These are phyloP conservation scores for Begonia fuchsioides DNA, from an alignment of 306 rosid species.

Conservation along the genomic window DNA sequence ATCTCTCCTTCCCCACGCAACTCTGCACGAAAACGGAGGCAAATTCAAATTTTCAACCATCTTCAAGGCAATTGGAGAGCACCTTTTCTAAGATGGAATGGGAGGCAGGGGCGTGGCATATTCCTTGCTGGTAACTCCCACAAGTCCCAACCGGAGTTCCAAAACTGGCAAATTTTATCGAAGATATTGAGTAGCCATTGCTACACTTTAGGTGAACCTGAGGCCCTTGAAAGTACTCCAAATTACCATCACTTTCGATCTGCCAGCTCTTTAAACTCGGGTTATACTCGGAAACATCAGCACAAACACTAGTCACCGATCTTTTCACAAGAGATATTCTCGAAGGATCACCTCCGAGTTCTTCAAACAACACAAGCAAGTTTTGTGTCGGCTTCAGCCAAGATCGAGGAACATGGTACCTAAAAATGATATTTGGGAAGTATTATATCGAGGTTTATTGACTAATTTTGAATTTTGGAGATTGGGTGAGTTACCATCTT, in stretches of 20 bases:
- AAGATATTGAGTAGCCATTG: slow-evolving; percentile 45
- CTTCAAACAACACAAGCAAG: slow-evolving; percentile 59
- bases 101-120: slow-evolving; percentile 53
- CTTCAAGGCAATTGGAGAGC: background rate
- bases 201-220: slow-evolving; percentile 44
- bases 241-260: slow-evolving; percentile 21
- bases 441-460: background rate
- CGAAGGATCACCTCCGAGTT: slow-evolving; percentile 52
- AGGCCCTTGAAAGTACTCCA: slow-evolving; percentile 25
- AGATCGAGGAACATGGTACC: slow-evolving; percentile 82
- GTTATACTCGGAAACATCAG: slow-evolving; percentile 37
- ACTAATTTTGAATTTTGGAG: background rate
- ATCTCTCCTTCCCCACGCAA: slow-evolving; percentile 69
- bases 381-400: slow-evolving; percentile 62
- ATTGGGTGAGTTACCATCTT: slow-evolving; percentile 37
- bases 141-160: slow-evolving; percentile 77
- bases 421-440: slow-evolving; percentile 11
- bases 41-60: background rate
- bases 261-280: slow-evolving; percentile 29
- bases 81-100: slow-evolving; percentile 49
- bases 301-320: slow-evolving; percentile 45
- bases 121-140: slow-evolving; percentile 47
- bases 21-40: slow-evolving; percentile 32
- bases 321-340: slow-evolving; percentile 42
- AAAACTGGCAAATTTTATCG: slow-evolving; percentile 68